phyloP scores from a whole-genome alignment of 352 stramenopile genomes.

The Globisporangium barbulae region DNA sequence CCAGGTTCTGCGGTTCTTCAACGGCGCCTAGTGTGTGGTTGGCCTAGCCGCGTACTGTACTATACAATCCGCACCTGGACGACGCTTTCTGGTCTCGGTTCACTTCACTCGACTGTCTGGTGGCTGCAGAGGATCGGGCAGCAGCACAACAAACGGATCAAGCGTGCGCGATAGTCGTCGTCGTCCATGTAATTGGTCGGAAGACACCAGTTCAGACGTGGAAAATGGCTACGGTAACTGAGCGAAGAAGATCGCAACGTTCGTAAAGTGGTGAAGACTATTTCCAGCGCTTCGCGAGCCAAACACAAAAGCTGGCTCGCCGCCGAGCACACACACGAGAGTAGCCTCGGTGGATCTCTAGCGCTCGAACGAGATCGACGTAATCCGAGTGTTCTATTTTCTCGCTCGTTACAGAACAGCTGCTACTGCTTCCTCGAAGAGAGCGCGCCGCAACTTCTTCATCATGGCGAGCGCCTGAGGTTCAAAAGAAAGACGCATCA shows the following conservation, averaged over 20 bases:
- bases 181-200: not conserved
- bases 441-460: not conserved
- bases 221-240: too few species aligned
- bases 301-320: not conserved
- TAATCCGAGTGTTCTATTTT: conserved; percentile 13
- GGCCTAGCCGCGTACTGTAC: too few species aligned
- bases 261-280: too few species aligned
- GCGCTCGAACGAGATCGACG: conserved; percentile 9
- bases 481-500: too few species aligned
- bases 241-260: too few species aligned
- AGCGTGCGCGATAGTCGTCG: not conserved
- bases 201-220: too few species aligned
- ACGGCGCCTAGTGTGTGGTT: not conserved
- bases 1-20: conserved; percentile 9
- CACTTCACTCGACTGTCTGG: too few species aligned
- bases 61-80: not conserved
- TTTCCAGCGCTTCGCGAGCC: too few species aligned
- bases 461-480: not conserved
- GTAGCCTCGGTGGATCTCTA: not conserved
- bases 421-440: not conserved
- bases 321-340: not conserved
- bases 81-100: conserved; percentile 3
- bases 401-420: not conserved
- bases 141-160: conserved; percentile 3
- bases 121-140: not conserved